Evolutionary conservation across 1,139 yeast species (phyloP), one percentile per base, ranked within the genome.

Genomic region (Kazachstania sp.): DNA sequence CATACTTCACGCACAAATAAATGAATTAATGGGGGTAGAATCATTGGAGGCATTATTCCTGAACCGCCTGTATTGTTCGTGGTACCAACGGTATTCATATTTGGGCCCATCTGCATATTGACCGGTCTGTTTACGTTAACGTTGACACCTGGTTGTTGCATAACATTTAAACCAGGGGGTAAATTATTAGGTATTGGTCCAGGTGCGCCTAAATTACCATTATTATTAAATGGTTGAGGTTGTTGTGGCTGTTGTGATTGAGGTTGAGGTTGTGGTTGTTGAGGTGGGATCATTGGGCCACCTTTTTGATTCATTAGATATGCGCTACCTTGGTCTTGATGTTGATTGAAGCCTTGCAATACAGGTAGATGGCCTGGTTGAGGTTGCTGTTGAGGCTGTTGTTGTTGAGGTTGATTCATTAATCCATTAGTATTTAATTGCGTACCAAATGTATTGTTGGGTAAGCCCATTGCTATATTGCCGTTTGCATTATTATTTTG

Each of bases 1-100:
- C 97, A 92, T 15, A 92, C 97, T 57, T 90, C 73, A 44, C 70
- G 69, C n/a, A 70, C 56, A 37, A 61, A 54, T 29, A 62, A 47
- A 36, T 62, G 64, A 44, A 56, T 61, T 43, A 65, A 65, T 9
- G 65, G 61, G 2, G 65, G 64, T 41, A 63, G 46, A 13, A 59
- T 39, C 42, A 53, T 49, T 15, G 61, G 58, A 6, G 58, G 55
- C 31, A 52, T 41, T 23, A 49, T 6, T 43, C 46, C n/a, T 7
- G 39, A 20, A 23, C 39, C 39, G 15, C 47, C 47, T 28, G 47
- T 41, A 12, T 45, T 39, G 6, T 41, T 46, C 11, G 47, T 48
- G 26, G 18, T 32, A 8, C 42, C 18, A 6, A 41, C 23, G 7
- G 39, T 41, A 32, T 47, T 49, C 35, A 50, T 43, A 37, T 54